Evolutionary conservation across 441 rosid species (phyloP), one percentile per base, ranked within the genome.

Genomic region (Isatis lusitanica): DNA sequence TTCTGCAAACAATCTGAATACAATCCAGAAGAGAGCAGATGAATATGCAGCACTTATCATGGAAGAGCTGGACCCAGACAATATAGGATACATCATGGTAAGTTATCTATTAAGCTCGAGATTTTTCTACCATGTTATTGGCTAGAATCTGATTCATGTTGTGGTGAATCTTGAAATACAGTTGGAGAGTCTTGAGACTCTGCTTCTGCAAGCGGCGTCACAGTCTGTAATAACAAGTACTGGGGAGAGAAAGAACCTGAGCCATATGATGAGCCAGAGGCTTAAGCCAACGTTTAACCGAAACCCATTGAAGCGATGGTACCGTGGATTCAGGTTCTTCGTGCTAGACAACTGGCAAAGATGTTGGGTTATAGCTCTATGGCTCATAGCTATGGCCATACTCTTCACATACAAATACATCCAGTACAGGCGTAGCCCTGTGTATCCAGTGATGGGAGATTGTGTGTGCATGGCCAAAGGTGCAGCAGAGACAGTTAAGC

Each of bases 401-500:
- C 82, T 88, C 7, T 88, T 86, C 56, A 43, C 66, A 6, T 88
- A 80, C 80, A 88, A 88, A 65, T 88, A 42, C 51, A 24, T 83
- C 0, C 85, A 88, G 1, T 88, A 88, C 51, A 39, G 40, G 15
- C 66, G 59, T 42, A 81, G 79, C 48, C 82, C 68, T 39, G 89
- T 83, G 33, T 86, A 68, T 76, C 7, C 66, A 17, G 85, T 88
- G 24, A 80, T 88, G 88, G 87, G 90, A 4, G 31, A 58, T 36
- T 88, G 88, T 59, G 86, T 88, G 8, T 88, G 90, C 66, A 56
- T 83, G 48, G 92, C 92, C 12, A 88, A 88, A 73, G 92, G 90
- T 30, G 90, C 87, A n/a, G 92, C 88, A 0, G 90, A 88, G 74
- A 88, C 88, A 2, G 40, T 84, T 0, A 88, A 88, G 69, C 66